Conservation (phyloP, 192 early-diverging fungal species). For the Coemansia sp. region DNA sequence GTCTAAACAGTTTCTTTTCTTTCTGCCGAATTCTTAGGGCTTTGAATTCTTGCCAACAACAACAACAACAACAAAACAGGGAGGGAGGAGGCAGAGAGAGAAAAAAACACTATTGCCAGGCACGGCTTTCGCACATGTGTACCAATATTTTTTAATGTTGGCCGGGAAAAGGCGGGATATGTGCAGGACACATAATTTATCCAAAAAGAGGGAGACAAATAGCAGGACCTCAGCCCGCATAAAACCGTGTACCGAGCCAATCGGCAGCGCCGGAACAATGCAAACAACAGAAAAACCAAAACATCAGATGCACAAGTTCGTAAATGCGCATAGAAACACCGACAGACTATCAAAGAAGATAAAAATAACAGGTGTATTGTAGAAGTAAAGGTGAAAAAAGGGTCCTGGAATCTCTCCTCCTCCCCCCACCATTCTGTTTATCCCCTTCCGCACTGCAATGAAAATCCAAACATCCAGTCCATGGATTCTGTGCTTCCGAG, state of each 20-base stretch:
- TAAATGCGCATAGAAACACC: background rate
- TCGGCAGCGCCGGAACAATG: background rate
- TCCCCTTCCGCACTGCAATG: background rate
- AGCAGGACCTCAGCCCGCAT: background rate
- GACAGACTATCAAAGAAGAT: background rate
- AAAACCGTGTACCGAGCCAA: background rate
- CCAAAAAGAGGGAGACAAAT: background rate
- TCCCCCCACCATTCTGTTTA: background rate
- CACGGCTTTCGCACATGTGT: no score
- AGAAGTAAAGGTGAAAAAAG: background rate
- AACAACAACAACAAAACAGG: background rate
- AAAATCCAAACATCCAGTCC: background rate
- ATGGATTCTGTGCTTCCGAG: background rate
- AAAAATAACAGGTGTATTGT: background rate
- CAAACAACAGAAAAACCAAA: background rate
- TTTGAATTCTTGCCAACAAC: background rate
- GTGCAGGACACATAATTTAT: background rate
- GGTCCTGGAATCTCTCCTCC: background rate
- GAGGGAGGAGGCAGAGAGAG: no score
- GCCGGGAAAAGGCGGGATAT: background rate
- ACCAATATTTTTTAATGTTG: background rate
- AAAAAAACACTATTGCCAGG: no score
- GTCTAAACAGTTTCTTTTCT: background rate
- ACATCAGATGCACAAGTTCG: background rate
- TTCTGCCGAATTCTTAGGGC: background rate